Evolutionary conservation across 169 alveolate species (phyloP).

Genomic region (Cyclospora cayetanensis): DNA sequence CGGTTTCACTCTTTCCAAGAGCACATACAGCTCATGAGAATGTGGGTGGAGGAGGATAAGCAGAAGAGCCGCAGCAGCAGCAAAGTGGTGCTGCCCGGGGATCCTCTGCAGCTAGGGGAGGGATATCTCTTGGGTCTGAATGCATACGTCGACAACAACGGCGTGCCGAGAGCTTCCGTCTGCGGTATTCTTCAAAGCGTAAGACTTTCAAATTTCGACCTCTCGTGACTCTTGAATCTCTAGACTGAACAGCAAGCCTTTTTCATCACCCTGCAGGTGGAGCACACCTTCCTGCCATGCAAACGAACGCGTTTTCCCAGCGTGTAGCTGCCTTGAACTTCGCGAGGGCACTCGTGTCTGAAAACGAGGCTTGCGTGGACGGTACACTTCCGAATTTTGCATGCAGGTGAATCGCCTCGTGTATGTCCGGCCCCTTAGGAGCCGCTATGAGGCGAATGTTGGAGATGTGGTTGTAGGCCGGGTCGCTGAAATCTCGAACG

Average conservation of each 20-base stretch:
- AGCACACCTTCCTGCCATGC: too few species aligned
- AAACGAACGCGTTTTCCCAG: too few species aligned
- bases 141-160: neutral
- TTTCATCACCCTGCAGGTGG: too few species aligned
- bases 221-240: too few species aligned
- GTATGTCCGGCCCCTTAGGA: conserved; percentile 75
- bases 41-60: neutral
- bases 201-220: too few species aligned
- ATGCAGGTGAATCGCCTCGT: conserved; percentile 74
- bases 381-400: too few species aligned
- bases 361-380: too few species aligned
- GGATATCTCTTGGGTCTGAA: neutral
- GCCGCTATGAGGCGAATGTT: conserved; percentile 77
- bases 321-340: too few species aligned
- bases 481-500: conserved; percentile 72
- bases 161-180: neutral
- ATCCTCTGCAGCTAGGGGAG: conserved; percentile 12
- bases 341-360: too few species aligned
- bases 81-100: conserved; percentile 36
- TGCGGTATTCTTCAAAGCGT: conserved; percentile 3
- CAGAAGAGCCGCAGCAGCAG: conserved; percentile 23
- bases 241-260: too few species aligned
- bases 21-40: too few species aligned
- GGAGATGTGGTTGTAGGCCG: conserved; percentile 82
- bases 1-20: too few species aligned